Base-by-base conservation (phyloP, 1,284 basidiomycete species). In the Ustilago esculenta region DNA sequence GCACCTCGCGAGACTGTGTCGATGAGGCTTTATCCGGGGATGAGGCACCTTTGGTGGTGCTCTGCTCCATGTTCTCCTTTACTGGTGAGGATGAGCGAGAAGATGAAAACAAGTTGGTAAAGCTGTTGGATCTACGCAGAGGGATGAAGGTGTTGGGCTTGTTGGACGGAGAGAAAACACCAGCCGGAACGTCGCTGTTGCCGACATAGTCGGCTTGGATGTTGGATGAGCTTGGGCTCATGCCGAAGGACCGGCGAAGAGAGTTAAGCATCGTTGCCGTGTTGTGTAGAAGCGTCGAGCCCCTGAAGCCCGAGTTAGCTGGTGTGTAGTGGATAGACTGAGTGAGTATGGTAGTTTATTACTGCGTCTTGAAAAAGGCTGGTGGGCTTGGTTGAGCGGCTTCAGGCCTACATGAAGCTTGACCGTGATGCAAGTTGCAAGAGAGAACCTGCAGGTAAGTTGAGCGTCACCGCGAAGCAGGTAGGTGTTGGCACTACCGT, bases 171-270 rank as follows among this genome's bases (percentile, higher is more conserved):
- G 54, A 68, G 5, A 61, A 30, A 7, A 57, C 53, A 18, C 50
- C 48, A 10, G 48, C 1, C 1, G 57, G 44, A 5, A 23, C 45
- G 20, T 44, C 46, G 23, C 21, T 32, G 32, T 29, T 25, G 39
- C 42, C 51, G 14, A 29, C 7, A 7, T 48, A 47, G 33, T 57
- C 66, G 6, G 50, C 37, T 14, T 45, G 57, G 20, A 52, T 49
- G 42, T 25, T 46, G 39, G 59, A 57, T 1, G 61, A 58, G 52
- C 58, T 63, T 0, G 58, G 66, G 49, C 66, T 69, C 66, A 69
- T 69, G 58, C 66, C 66, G 44, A 69, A 58, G 6, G 66, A 69
- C 9, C 66, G 54, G 33, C 58, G 66, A 18, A 69, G 49, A 15
- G 66, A 47, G 29, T 43, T 59, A 50, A 69, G 55, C 66, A 69